Evolutionary conservation across 208 protist species (phyloP), one percentile per base, ranked within the genome.

Genomic region (Trypanosoma cruzi): DNA sequence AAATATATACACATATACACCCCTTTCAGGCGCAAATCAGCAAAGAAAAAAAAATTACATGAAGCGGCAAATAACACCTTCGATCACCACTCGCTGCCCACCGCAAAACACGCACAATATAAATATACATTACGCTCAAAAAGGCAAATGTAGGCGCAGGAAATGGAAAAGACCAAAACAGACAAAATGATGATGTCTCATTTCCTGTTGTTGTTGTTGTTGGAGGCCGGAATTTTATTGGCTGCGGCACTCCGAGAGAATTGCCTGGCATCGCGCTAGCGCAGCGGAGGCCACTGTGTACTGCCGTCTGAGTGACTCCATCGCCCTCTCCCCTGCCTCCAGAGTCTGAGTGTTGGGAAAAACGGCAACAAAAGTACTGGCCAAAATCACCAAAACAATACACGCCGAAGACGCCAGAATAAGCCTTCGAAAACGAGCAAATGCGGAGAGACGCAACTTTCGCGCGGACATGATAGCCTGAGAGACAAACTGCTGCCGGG

Each of bases 401-500:
- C 52, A 70, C 42, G 32, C 54, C 14, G 62, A 8, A 34, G 42
- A 70, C 11, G 54, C 4, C 22, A 70, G 6, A 5, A 62, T 28
- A n/a, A 70, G 24, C 18, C 37, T 42, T 20, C 64, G 64, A 22
- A 62, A n/a, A 28, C 52, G 44, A 24, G 28, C 31, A 16, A 40
- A 54, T 29, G 64, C 31, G 34, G 32, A 20, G 24, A 54, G 20
- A 2, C 54, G 50, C 40, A 70, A 31, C 37, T 70, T 70, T 7
- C 42, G 32, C 5, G 64, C 64, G 52, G 55, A 62, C 44, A 53
- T 53, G 28, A 70, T 28, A 18, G 64, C 64, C 26, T 70, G 53
- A 54, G 64, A 59, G 26, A 70, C 64, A 53, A 70, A 70, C 22
- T 70, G 64, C 37, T 70, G 54, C 34, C 64, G 53, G 10, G 26